These are phyloP conservation scores for Aspergillus cavernicola DNA, from an alignment of 495 filamentous ascomycete genomes.

Conservation along the genomic window DNA sequence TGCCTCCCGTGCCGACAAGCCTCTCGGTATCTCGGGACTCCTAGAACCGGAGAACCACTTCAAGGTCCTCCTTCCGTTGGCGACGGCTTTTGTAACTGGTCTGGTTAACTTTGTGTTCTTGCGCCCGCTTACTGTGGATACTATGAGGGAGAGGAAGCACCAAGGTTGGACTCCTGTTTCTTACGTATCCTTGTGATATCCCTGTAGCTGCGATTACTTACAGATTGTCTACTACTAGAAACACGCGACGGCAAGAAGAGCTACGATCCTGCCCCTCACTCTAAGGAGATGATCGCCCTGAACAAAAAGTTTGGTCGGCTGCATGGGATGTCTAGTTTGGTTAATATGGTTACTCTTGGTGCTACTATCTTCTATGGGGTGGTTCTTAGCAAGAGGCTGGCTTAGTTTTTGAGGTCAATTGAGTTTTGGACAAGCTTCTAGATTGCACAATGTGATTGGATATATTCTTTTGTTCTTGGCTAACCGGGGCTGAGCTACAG, in stretches of 20 bases:
- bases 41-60: slow-evolving; percentile 52
- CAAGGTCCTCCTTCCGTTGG: slow-evolving; percentile 61
- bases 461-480: background rate
- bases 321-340: slow-evolving; percentile 71
- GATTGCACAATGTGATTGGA: background rate
- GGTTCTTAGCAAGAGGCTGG: slow-evolving; percentile 57
- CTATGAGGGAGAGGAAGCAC: slow-evolving; percentile 69
- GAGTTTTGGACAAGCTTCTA: background rate
- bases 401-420: background rate
- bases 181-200: background rate
- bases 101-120: slow-evolving; percentile 64
- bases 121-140: slow-evolving; percentile 65
- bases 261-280: slow-evolving; percentile 70
- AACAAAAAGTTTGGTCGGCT: slow-evolving; percentile 76
- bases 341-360: slow-evolving; percentile 68
- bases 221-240: slow-evolving; percentile 40
- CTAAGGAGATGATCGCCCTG: slow-evolving; percentile 72
- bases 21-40: slow-evolving; percentile 50
- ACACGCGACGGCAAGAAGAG: slow-evolving; percentile 78
- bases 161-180: slow-evolving; percentile 53
- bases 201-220: background rate
- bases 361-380: slow-evolving; percentile 71
- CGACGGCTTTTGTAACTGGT: slow-evolving; percentile 58
- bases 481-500: too few relatives aligned
- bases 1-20: slow-evolving; percentile 53